Percentiles rank a stretch among this genome's conserved stretches.
Evolutionary conservation across 306 rosid genomes (phyloP).

Genomic region (Begonia masoniana): DNA sequence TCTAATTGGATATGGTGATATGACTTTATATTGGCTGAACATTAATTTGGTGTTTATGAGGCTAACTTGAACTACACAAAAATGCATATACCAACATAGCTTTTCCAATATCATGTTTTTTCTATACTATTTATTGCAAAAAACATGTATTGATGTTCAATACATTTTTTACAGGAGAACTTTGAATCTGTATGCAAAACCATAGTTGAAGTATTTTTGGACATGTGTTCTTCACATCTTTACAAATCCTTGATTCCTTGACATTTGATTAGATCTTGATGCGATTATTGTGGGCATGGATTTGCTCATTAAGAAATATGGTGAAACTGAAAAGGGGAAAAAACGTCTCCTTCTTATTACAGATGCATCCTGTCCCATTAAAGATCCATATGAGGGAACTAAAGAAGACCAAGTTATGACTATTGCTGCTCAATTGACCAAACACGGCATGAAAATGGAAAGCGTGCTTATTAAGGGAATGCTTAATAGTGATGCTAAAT

Average conservation of each 20-base stretch:
- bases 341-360: constrained; percentile 75
- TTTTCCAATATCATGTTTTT: too few relatives aligned
- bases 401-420: constrained; percentile 73
- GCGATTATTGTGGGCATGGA: constrained; percentile 91
- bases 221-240: too few relatives aligned
- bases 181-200: too few relatives aligned
- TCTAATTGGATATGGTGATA: too few relatives aligned
- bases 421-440: constrained; percentile 62
- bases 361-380: constrained; percentile 55
- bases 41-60: too few relatives aligned
- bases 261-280: constrained; percentile 72
- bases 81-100: too few relatives aligned
- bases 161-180: too few relatives aligned
- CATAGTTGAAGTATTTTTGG: too few relatives aligned
- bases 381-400: constrained; percentile 62
- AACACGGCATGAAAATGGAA: constrained; percentile 72
- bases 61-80: too few relatives aligned
- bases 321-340: constrained; percentile 59
- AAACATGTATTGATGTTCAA: too few relatives aligned
- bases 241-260: constrained; percentile 25
- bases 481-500: constrained; percentile 25
- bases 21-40: too few relatives aligned
- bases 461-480: constrained; percentile 62
- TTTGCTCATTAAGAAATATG: constrained; percentile 75
- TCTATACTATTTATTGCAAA: too few relatives aligned